Conservation (phyloP, 176 grass and related monocot genomes). For the Cymbopogon citratus region DNA sequence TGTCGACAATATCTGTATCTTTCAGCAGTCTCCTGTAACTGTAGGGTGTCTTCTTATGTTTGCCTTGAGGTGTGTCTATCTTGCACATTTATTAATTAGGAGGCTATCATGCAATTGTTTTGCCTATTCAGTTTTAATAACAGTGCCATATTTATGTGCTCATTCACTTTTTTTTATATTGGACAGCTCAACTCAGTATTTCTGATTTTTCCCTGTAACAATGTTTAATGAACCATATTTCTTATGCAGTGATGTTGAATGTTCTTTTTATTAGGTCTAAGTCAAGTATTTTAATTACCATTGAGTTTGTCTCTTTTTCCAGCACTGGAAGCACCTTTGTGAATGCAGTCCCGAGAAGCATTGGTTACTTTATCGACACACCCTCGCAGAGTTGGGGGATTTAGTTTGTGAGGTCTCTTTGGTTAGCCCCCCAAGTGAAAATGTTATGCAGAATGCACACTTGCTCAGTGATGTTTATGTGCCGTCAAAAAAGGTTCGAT, state of each 20-base stretch:
- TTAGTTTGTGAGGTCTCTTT: slow-evolving; percentile 38
- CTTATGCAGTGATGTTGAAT: slow-evolving; percentile 8
- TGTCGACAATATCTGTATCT: slow-evolving; percentile 90
- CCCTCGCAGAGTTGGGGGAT: slow-evolving; percentile 79
- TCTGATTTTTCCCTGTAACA: background rate
- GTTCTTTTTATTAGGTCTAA: slow-evolving; percentile 7
- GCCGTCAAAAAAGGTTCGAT: slow-evolving; percentile 49
- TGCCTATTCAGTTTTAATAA: background rate
- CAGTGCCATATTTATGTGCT: background rate
- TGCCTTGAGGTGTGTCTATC: slow-evolving; percentile 65
- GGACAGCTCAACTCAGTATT: background rate
- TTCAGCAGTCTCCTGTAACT: slow-evolving; percentile 72
- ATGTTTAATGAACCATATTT: background rate
- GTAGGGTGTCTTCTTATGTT: slow-evolving; percentile 62
- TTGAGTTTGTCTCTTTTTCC: slow-evolving; percentile 35
- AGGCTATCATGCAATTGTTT: slow-evolving; percentile 1
- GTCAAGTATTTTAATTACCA: slow-evolving; percentile 15
- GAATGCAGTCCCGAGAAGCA: slow-evolving; percentile 77
- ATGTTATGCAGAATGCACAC: slow-evolving; percentile 18
- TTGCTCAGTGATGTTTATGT: slow-evolving; percentile 22
- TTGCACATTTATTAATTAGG: background rate
- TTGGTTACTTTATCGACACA: slow-evolving; percentile 81
- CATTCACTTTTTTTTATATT: background rate
- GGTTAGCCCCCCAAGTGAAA: slow-evolving; percentile 16
- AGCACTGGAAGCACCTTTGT: slow-evolving; percentile 95